phyloP scores from a whole-genome alignment of 1,284 basidiomycete species.

The Apiotrichum sp. region DNA sequence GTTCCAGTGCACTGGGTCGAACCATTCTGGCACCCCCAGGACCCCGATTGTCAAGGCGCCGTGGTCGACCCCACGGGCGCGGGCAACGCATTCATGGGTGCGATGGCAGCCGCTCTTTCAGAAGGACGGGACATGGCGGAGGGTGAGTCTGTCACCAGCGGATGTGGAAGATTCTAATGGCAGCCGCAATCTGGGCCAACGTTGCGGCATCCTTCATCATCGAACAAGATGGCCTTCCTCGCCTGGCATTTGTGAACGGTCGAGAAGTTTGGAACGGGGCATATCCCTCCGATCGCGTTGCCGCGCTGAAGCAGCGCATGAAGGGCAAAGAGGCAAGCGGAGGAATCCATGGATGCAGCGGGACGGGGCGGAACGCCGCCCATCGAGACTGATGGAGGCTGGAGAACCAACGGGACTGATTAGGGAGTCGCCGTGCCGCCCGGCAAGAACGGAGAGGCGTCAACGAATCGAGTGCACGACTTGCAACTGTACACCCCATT shows the following conservation, averaged over 20 bases:
- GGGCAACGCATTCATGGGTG: conserved; percentile 45
- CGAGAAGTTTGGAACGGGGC: conserved; percentile 36
- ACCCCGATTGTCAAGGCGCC: conserved; percentile 1
- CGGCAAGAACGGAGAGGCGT: no score
- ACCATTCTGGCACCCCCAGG: conserved; percentile 27
- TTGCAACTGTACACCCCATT: no score
- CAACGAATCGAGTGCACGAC: no score
- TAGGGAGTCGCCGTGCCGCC: no score
- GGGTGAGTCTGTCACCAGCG: conserved; percentile 21
- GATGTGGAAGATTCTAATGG: not conserved
- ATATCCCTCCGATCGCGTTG: conserved; percentile 18
- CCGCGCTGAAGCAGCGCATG: conserved; percentile 8
- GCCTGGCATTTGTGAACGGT: conserved; percentile 13
- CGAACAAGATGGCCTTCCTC: conserved; percentile 40
- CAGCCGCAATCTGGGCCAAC: conserved; percentile 39
- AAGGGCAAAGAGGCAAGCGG: not conserved
- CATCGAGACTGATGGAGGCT: no score
- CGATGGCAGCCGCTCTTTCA: conserved; percentile 34
- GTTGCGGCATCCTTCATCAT: conserved; percentile 42
- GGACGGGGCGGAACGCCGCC: not conserved
- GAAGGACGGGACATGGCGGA: conserved; percentile 26
- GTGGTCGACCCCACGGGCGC: conserved; percentile 44
- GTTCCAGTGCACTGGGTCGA: conserved; percentile 26
- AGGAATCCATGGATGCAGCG: not conserved
- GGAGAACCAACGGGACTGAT: no score